These are phyloP conservation scores for Pistacia integerrima DNA, from an alignment of 345 rosid genomes.

Conservation along the genomic window DNA sequence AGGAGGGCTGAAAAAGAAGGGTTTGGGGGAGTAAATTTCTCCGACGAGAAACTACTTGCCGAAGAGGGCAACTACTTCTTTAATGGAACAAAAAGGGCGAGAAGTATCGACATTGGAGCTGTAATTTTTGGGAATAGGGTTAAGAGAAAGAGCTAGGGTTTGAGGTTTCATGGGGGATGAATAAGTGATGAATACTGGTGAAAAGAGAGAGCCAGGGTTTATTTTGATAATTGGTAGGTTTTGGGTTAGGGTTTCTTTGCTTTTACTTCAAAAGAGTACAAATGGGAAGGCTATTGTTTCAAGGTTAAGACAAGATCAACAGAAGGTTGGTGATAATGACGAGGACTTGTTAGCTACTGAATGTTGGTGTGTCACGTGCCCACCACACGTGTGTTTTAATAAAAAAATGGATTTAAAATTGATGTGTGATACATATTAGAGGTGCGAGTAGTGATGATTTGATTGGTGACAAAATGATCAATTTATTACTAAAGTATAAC, in stretches of 20 bases:
- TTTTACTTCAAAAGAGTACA: conserved; percentile 57
- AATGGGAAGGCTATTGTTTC: conserved; percentile 52
- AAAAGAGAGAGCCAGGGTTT: conserved; percentile 7
- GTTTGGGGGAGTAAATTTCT: conserved; percentile 36
- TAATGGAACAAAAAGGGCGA: conserved; percentile 83
- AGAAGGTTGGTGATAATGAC: conserved; percentile 18
- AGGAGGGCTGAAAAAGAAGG: conserved; percentile 25
- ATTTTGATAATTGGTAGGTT: conserved; percentile 38
- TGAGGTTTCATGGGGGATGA: conserved; percentile 33
- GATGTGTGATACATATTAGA: no score
- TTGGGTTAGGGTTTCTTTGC: conserved; percentile 57
- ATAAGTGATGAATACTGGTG: conserved; percentile 2
- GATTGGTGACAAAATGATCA: no score
- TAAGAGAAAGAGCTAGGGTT: conserved; percentile 18
- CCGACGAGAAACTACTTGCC: conserved; percentile 61
- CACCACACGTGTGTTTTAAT: no score
- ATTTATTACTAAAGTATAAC: no score
- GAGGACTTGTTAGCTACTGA: conserved; percentile 31
- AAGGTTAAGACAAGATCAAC: conserved; percentile 50
- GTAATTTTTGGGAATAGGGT: conserved; percentile 25
- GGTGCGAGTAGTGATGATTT: no score
- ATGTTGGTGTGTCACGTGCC: background rate
- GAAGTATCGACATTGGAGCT: conserved; percentile 67
- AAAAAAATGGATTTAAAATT: no score
- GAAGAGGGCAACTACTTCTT: conserved; percentile 84